These are phyloP conservation scores for Hanseniaspora meyeri DNA, from an alignment of 805 yeast genomes.

Conservation along the genomic window DNA sequence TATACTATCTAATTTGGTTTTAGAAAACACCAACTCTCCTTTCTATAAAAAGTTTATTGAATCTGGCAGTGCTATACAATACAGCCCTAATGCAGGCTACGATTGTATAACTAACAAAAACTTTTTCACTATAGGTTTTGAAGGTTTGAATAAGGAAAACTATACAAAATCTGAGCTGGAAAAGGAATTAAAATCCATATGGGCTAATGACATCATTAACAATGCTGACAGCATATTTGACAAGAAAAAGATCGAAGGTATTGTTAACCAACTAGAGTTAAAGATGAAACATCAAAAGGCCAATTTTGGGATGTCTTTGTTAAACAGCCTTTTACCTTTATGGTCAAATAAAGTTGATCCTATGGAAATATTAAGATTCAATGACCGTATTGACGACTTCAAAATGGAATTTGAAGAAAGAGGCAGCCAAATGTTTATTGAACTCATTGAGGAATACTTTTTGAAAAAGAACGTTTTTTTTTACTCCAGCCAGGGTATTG, in stretches of 20 bases:
- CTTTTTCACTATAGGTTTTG: slow-evolving; percentile 73
- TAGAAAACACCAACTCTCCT: slow-evolving; percentile 88
- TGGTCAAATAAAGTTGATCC: slow-evolving; percentile 82
- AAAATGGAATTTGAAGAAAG: slow-evolving; percentile 42
- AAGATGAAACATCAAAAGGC: slow-evolving; percentile 77
- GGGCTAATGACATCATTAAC: slow-evolving; percentile 12
- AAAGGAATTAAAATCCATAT: slow-evolving; percentile 32
- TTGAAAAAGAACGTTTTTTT: slow-evolving; percentile 47
- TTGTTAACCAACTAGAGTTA: slow-evolving; percentile 78
- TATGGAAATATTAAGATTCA: slow-evolving; percentile 52
- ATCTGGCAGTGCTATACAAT: slow-evolving; percentile 72
- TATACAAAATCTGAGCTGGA: slow-evolving; percentile 37
- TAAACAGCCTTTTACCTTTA: slow-evolving; percentile 64
- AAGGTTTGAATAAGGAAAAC: slow-evolving; percentile 49
- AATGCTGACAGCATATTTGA: slow-evolving; percentile 30
- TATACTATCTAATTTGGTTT: slow-evolving; percentile 53
- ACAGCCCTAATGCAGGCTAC: slow-evolving; percentile 74
- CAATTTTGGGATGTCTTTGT: slow-evolving; percentile 70
- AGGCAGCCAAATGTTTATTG: slow-evolving; percentile 49
- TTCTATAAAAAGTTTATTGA: slow-evolving; percentile 80
- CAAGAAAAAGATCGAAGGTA: slow-evolving; percentile 54
- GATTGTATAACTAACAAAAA: slow-evolving; percentile 69
- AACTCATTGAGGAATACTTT: slow-evolving; percentile 43
- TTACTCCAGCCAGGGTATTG: slow-evolving; percentile 66
- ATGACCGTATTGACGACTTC: slow-evolving; percentile 46